Conservation (phyloP, 2,329 filamentous ascomycete genomes). For the Curvularia eragrostidis region DNA sequence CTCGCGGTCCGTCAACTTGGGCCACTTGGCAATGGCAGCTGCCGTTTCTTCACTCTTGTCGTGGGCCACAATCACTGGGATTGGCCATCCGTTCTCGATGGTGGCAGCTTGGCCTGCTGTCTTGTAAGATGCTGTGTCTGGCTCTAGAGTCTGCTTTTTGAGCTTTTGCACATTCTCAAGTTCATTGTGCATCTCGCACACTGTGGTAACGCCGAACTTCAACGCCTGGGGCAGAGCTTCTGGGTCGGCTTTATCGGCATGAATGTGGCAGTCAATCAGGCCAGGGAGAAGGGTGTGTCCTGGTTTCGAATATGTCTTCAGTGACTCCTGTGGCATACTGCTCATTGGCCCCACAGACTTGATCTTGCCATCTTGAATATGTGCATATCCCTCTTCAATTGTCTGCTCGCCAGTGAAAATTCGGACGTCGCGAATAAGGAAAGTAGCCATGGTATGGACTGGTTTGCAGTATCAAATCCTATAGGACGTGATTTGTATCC, state of each 20-base stretch:
- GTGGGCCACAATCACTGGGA: conserved; percentile 51
- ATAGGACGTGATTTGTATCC: background rate
- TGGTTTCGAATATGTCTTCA: conserved; percentile 51
- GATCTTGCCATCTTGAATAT: conserved; percentile 54
- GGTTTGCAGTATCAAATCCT: background rate
- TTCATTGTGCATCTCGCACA: conserved; percentile 58
- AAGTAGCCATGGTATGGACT: conserved; percentile 37
- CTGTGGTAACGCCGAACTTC: conserved; percentile 60
- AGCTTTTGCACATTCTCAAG: conserved; percentile 37
- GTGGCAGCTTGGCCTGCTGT: conserved; percentile 58
- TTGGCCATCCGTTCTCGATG: conserved; percentile 61
- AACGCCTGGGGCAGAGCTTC: conserved; percentile 54
- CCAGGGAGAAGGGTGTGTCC: conserved; percentile 59
- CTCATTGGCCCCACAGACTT: conserved; percentile 34
- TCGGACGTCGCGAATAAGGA: conserved; percentile 53
- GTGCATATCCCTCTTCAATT: conserved; percentile 52
- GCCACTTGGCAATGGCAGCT: conserved; percentile 56
- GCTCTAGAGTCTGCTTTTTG: conserved; percentile 35
- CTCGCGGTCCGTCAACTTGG: conserved; percentile 52
- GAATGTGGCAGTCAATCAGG: conserved; percentile 60
- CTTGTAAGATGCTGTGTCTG: conserved; percentile 57
- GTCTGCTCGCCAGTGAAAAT: conserved; percentile 57
- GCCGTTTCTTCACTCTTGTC: conserved; percentile 47
- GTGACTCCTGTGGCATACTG: conserved; percentile 20
- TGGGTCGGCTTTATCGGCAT: conserved; percentile 52